Evolutionary conservation across 1,284 basidiomycete species (phyloP), one percentile per base, ranked within the genome.

Genomic region (Singerocomus rubriflavus): DNA sequence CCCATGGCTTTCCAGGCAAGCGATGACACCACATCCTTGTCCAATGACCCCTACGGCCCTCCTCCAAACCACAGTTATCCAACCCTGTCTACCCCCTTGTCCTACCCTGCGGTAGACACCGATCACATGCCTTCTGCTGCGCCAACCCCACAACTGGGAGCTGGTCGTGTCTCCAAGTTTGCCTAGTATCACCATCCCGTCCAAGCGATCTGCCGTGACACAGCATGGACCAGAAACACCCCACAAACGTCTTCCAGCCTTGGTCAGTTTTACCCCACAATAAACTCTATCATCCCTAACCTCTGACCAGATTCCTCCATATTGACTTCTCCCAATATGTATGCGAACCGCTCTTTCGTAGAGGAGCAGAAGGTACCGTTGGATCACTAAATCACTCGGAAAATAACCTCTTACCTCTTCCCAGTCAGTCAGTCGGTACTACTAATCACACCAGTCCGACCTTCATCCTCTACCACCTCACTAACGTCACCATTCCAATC

Each of bases 371-470:
- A 88, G 65, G 68, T 78, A 34, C 58, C 77, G 33, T 60, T 85
- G 4, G 4, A 21, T 21, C 21, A 21, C 21, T 21, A 46, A 75
- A 75, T 54, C 74, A 71, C 48, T 69, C 84, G 50, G 80, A 86
- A 55, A 71, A 21, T 74, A 34, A 74, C 81, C 7, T 76, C 82
- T 11, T 88, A 87, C 63, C 74, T 82, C 44, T 86, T 85, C 63
- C 73, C 83, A 17, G 73, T 73, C 51, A 86, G 82, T 64, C 82
- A 86, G 46, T 86, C 86, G 16, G 75, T 87, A 57, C 88, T 85
- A n/a, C 84, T 85, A 32, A 75, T 77, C 16, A 73, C 77, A 17
- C 84, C 84, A 6, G 83, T 82, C n/a, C 79, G 81, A 32, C 78
- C 80, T 43, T 84, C 84, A 21, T 78, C 82, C 25, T 80, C 85